These are phyloP conservation scores for Diaporthe ilicicola DNA, from an alignment of 2,329 filamentous ascomycete species.

Conservation along the genomic window DNA sequence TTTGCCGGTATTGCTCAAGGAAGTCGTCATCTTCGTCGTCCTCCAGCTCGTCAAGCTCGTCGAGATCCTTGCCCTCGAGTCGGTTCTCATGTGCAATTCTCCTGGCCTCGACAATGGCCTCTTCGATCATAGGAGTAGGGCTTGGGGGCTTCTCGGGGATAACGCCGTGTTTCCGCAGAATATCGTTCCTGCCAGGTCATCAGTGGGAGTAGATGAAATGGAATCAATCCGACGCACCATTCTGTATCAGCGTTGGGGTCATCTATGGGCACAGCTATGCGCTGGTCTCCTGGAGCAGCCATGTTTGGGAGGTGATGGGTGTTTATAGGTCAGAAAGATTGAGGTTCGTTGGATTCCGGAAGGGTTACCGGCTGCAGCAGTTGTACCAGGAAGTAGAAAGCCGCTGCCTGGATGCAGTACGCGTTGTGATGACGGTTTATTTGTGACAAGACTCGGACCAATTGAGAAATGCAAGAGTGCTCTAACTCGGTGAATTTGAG, in stretches of 20 bases:
- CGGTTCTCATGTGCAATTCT: conserved; percentile 89
- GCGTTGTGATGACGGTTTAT: neutral
- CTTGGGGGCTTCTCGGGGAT: conserved; percentile 98
- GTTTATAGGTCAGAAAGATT: neutral
- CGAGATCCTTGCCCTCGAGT: conserved; percentile 91
- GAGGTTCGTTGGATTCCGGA: neutral
- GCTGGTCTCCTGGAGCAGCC: conserved; percentile 70
- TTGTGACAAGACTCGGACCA: neutral
- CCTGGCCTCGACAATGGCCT: conserved; percentile 86
- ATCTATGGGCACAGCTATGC: conserved; percentile 84
- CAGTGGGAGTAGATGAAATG: neutral
- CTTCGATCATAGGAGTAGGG: conserved; percentile 94
- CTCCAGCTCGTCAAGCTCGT: conserved; percentile 92
- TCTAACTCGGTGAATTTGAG: neutral
- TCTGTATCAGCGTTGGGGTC: conserved; percentile 98
- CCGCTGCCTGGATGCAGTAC: neutral
- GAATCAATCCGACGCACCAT: conserved; percentile 67
- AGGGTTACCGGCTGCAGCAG: neutral
- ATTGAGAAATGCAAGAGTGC: neutral
- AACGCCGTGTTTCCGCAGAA: conserved; percentile 93
- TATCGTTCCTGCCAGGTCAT: conserved; percentile 82
- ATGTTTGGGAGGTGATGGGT: conserved; percentile 47
- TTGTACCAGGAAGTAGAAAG: neutral
- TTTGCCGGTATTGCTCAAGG: conserved; percentile 85
- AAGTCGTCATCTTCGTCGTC: conserved; percentile 96